Percentiles rank a stretch among this genome's conserved stretches.
phyloP scores from a whole-genome alignment of 2,329 filamentous ascomycete genomes.

The Exophiala mesophila region DNA sequence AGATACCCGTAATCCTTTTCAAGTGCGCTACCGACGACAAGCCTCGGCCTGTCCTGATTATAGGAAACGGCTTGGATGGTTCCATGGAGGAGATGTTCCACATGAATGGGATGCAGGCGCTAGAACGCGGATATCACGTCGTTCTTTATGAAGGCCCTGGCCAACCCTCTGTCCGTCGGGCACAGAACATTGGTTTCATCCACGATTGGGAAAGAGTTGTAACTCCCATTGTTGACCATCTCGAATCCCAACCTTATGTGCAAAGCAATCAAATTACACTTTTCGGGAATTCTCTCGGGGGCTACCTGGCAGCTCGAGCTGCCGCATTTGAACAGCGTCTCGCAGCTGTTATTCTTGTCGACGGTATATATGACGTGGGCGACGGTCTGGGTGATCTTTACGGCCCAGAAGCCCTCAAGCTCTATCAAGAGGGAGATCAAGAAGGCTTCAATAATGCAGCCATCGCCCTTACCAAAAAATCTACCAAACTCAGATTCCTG shows the following conservation, averaged over 20 bases:
- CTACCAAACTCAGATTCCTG: background rate
- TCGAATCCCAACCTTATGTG: conserved; percentile 10
- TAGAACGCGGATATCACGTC: conserved; percentile 30
- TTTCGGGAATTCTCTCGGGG: conserved; percentile 29
- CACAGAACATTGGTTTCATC: conserved; percentile 29
- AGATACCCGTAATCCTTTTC: conserved; percentile 13
- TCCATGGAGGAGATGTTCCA: conserved; percentile 29
- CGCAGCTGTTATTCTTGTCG: conserved; percentile 23
- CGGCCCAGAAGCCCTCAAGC: background rate
- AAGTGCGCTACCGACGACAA: background rate
- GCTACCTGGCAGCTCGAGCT: conserved; percentile 30
- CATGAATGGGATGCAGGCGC: conserved; percentile 24
- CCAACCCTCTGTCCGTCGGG: conserved; percentile 25
- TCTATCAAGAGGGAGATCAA: background rate
- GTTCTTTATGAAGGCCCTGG: conserved; percentile 33
- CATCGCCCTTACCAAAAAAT: background rate
- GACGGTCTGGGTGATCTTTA: background rate
- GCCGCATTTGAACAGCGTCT: conserved; percentile 29
- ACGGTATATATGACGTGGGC: background rate
- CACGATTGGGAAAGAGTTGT: conserved; percentile 32
- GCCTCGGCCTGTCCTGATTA: background rate
- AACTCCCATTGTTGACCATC: conserved; percentile 30
- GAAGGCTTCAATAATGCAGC: background rate
- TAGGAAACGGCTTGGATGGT: conserved; percentile 28
- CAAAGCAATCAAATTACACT: conserved; percentile 27